phyloP scores from a whole-genome alignment of 371 early-diverging fungal species.

The Mucor sp. region DNA sequence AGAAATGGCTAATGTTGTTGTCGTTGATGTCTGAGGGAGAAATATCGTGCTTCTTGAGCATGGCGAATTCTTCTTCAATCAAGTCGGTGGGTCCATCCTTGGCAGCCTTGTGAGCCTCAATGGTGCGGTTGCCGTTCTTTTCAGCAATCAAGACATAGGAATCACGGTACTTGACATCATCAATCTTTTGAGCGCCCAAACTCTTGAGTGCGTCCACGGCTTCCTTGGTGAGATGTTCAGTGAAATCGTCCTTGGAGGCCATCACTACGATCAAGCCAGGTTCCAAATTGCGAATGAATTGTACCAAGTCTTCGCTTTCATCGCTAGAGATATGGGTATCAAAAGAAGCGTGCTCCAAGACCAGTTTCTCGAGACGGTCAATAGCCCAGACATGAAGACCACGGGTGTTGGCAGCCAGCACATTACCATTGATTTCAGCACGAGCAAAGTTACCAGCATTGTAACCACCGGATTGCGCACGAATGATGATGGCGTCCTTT shows the following conservation, averaged over 20 bases:
- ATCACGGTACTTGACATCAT: slow-evolving; percentile 69
- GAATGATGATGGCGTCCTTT: slow-evolving; percentile 33
- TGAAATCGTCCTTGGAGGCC: slow-evolving; percentile 73
- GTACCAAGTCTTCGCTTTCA: slow-evolving; percentile 73
- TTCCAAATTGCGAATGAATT: slow-evolving; percentile 64
- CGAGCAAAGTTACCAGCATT: slow-evolving; percentile 75
- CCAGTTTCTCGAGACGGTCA: slow-evolving; percentile 66
- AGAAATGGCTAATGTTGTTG: slow-evolving; percentile 49
- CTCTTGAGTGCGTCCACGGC: slow-evolving; percentile 60
- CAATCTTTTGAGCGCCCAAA: slow-evolving; percentile 65
- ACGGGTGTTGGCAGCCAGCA: slow-evolving; percentile 62
- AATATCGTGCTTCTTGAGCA: slow-evolving; percentile 31
- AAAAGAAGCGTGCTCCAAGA: slow-evolving; percentile 71
- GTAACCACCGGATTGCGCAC: slow-evolving; percentile 77
- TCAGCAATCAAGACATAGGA: slow-evolving; percentile 82
- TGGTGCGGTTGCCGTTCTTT: slow-evolving; percentile 36
- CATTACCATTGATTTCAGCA: slow-evolving; percentile 67
- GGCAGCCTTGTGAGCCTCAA: slow-evolving; percentile 47
- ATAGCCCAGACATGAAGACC: slow-evolving; percentile 79
- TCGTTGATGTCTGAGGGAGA: slow-evolving; percentile 35
- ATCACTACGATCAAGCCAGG: slow-evolving; percentile 69
- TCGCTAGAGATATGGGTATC: slow-evolving; percentile 76
- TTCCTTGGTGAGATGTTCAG: slow-evolving; percentile 63
- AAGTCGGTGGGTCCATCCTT: slow-evolving; percentile 56
- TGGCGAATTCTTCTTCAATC: slow-evolving; percentile 42